Base-by-base conservation (phyloP, 495 filamentous ascomycete genomes). In the Penicillium lividum region DNA sequence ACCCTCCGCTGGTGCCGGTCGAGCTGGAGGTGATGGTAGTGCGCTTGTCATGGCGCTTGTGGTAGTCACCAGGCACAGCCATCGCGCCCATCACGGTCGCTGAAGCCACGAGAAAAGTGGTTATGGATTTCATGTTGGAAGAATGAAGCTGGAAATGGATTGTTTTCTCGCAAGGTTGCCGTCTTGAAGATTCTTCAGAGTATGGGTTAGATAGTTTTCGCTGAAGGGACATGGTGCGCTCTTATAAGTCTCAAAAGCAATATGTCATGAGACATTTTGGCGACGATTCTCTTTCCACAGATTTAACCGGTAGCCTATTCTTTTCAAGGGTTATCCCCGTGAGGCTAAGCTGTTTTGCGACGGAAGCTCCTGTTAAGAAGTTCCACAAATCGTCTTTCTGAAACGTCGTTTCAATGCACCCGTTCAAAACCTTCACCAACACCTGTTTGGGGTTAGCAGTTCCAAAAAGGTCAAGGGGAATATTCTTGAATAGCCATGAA, bases 1-100 rank as follows among this genome's bases (percentile, higher is more conserved):
- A 86, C 55, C 82, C 82, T 57, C 82, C 80, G 70, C 80, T 74
- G 15, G 72, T 81, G 49, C 85, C 82, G 11, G 82, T 84, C 31
- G 40, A 8, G 51, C 57, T 59, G 22, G 57, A 49, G 18, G 57
- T 59, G 30, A 53, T 53, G 9, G 51, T 53, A 3, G 29, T 1
- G 34, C 51, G 51, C 25, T 53, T 53, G n/a, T 42, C 34, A 9
- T 53, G 51, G 11, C 38, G 34, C 51, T 49, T 49, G 28, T 49
- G 46, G 46, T 49, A 49, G n/a, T 49, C 46, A 30, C 46, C 46
- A n/a, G 46, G 46, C 4, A 49, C 46, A 30, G 46, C 46, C 46
- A 49, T 31, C 4, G 22, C 46, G 28, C 46, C 46, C 27, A 29
- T 49, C 4, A 31, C 28, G 15, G 28, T 29, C 10, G 46, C 28